Conservation (phyloP, 805 yeast genomes). For the Yarrowia hollandica region DNA sequence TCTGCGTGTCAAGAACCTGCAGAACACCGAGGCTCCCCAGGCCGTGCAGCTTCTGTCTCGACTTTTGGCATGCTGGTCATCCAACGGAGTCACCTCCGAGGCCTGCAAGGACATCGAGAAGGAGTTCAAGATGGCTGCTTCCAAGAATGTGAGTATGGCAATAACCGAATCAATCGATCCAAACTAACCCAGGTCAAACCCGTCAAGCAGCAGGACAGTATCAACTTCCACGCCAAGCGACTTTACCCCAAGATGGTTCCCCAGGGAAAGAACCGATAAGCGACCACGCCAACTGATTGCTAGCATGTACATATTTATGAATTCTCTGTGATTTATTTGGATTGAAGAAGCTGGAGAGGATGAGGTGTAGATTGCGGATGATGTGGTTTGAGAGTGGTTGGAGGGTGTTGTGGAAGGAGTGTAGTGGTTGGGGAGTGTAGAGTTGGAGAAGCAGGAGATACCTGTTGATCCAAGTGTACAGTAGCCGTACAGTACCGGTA, state of each 20-base stretch:
- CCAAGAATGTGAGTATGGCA: slow-evolving; percentile 42
- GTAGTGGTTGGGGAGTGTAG: too few species aligned
- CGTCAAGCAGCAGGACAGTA: slow-evolving; percentile 44
- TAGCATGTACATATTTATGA: slow-evolving; percentile 28
- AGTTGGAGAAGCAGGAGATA: too few species aligned
- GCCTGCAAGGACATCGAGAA: slow-evolving; percentile 64
- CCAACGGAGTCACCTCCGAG: slow-evolving; percentile 79
- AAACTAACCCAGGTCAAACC: slow-evolving; percentile 33
- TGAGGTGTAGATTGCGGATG: too few species aligned
- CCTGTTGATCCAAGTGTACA: too few species aligned
- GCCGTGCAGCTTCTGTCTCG: slow-evolving; percentile 79
- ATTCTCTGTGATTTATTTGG: background rate
- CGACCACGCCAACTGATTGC: background rate
- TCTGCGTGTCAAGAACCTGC: slow-evolving; percentile 66
- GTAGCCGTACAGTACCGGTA: too few species aligned
- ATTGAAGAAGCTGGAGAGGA: too few species aligned
- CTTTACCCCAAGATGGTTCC: slow-evolving; percentile 53
- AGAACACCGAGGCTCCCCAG: slow-evolving; percentile 62
- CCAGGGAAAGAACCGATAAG: slow-evolving; percentile 44
- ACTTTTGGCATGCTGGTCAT: slow-evolving; percentile 92
- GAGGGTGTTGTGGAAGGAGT: too few species aligned
- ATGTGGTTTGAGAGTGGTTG: background rate
- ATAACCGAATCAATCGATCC: too few species aligned
- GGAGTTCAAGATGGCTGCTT: slow-evolving; percentile 76
- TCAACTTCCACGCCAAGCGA: slow-evolving; percentile 56